A percentile compares a stretch with the other conserved stretches of the same genome.
Evolutionary conservation across 805 yeast genomes (phyloP).

Genomic region (Nadsonia fulvescens): DNA sequence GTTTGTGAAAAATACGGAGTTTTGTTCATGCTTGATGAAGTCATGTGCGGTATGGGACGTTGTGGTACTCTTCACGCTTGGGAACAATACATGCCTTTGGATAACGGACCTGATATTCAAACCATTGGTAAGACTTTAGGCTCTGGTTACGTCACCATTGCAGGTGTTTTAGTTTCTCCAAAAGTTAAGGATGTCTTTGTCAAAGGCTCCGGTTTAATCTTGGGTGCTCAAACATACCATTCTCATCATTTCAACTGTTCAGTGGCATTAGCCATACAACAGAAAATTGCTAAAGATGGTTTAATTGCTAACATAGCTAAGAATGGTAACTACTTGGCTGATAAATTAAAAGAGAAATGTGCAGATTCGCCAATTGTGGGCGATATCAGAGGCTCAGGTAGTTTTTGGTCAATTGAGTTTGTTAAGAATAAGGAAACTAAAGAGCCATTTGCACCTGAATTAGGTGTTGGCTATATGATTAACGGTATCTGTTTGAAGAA

Average conservation of each 20-base stretch:
- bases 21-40: conserved; percentile 34
- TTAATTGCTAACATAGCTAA: conserved; percentile 26
- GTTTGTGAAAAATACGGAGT: conserved; percentile 36
- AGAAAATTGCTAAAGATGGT: conserved; percentile 20
- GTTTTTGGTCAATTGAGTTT: conserved; percentile 40
- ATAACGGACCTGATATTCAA: conserved; percentile 25
- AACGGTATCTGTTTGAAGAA: conserved; percentile 5
- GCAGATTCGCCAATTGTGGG: conserved; percentile 27
- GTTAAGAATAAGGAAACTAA: conserved; percentile 36
- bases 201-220: conserved; percentile 24
- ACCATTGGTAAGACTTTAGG: conserved; percentile 33
- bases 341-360: conserved; percentile 20
- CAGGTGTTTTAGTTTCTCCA: conserved; percentile 27
- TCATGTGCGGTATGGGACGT: conserved; percentile 42
- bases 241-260: conserved; percentile 29
- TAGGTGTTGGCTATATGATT: conserved; percentile 5
- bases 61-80: conserved; percentile 30
- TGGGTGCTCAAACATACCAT: conserved; percentile 32
- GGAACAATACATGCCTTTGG: conserved; percentile 25
- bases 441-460: conserved; percentile 19
- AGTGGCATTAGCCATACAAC: conserved; percentile 25
- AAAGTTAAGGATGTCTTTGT: conserved; percentile 22
- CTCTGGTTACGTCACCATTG: conserved; percentile 29
- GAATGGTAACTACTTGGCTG: conserved; percentile 27
- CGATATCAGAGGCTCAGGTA: conserved; percentile 46